Evolutionary conservation across 495 filamentous ascomycete genomes (phyloP).

Genomic region (Lasiosphaeria ovina): DNA sequence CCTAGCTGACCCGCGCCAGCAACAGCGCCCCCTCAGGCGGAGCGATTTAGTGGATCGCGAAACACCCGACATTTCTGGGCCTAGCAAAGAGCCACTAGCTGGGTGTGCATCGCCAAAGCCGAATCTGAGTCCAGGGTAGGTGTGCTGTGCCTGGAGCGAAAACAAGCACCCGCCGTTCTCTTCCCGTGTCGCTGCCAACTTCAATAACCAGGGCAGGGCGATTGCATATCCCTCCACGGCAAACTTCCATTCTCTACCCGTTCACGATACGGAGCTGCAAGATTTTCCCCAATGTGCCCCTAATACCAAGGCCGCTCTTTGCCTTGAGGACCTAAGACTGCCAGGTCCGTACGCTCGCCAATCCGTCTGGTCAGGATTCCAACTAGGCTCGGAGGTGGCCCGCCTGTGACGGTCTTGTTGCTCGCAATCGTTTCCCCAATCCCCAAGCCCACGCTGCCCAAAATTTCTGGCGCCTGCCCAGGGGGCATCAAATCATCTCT

Average conservation of each 20-base stretch:
- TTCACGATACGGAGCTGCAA: no score
- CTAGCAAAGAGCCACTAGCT: neutral
- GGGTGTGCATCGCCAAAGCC: neutral
- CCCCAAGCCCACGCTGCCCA: slow-evolving; percentile 6
- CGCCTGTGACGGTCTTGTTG: neutral
- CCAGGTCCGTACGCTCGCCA: neutral
- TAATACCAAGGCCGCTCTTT: neutral
- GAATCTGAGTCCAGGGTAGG: neutral
- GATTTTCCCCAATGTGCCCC: neutral
- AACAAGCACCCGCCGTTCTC: neutral
- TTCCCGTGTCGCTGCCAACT: slow-evolving; percentile 2
- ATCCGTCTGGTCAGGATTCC: neutral
- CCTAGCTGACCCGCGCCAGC: no score
- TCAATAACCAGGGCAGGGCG: neutral
- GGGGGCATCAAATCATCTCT: slow-evolving; percentile 14
- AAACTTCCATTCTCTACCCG: no score
- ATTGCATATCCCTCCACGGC: no score
- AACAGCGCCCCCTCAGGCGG: neutral
- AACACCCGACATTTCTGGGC: neutral
- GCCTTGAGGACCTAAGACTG: neutral
- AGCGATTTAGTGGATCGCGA: slow-evolving; percentile 2
- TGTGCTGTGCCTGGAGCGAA: neutral
- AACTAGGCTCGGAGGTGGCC: no score
- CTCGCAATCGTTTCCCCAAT: neutral
- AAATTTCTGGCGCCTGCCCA: slow-evolving; percentile 6